These are phyloP conservation scores for Phytophthora capsici DNA, from an alignment of 352 stramenopile species.

Conservation along the genomic window DNA sequence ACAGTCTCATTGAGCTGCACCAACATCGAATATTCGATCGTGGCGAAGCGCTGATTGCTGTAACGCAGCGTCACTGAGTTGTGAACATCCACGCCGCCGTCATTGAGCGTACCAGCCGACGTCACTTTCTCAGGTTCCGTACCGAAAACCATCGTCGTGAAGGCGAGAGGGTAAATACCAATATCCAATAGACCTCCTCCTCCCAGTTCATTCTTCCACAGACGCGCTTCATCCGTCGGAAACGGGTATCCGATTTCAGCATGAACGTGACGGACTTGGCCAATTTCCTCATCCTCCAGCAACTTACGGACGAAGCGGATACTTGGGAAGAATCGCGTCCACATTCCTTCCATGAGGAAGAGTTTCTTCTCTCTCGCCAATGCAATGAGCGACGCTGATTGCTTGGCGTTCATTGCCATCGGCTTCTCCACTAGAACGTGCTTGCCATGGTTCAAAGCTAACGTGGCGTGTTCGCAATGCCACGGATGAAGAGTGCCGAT, in stretches of 20 bases:
- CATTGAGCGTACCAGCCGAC: slow-evolving; percentile 30
- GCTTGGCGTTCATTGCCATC: slow-evolving; percentile 85
- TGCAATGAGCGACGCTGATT: slow-evolving; percentile 73
- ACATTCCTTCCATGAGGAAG: slow-evolving; percentile 89
- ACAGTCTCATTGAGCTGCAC: slow-evolving; percentile 71
- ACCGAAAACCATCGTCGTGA: slow-evolving; percentile 69
- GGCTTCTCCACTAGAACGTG: slow-evolving; percentile 95
- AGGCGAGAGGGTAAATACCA: slow-evolving; percentile 80
- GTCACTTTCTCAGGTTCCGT: slow-evolving; percentile 50
- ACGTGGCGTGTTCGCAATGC: slow-evolving; percentile 77
- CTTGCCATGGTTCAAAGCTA: slow-evolving; percentile 87
- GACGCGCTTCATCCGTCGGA: slow-evolving; percentile 44
- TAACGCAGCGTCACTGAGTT: slow-evolving; percentile 72
- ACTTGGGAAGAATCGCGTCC: slow-evolving; percentile 87
- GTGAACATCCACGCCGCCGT: slow-evolving; percentile 61
- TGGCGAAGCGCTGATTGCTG: slow-evolving; percentile 56
- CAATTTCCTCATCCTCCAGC: slow-evolving; percentile 62
- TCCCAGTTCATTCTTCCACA: slow-evolving; percentile 79
- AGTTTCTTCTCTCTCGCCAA: slow-evolving; percentile 71
- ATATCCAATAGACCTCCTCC: slow-evolving; percentile 78
- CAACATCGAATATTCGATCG: slow-evolving; percentile 75
- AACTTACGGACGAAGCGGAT: slow-evolving; percentile 67
- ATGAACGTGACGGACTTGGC: slow-evolving; percentile 71
- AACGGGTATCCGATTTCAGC: slow-evolving; percentile 77
- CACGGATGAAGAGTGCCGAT: slow-evolving; percentile 91